Base-by-base conservation (phyloP, 331 rosid genomes). In the Malus hybrid region DNA sequence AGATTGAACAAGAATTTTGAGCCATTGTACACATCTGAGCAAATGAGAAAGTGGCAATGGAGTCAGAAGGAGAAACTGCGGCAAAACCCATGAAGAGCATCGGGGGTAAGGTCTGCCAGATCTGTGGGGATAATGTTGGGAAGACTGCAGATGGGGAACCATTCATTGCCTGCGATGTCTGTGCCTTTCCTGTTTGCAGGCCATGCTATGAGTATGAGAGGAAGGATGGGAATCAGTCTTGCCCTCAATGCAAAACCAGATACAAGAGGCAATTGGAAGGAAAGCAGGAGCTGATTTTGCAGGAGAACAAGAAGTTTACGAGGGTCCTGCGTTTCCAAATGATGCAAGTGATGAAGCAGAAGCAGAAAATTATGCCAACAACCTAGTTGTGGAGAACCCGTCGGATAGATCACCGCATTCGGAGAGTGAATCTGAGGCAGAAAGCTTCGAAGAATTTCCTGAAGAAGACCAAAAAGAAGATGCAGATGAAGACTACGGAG, bases 161-260 rank as follows among this genome's bases (percentile, higher is more conserved):
- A 5, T 94, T 94, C 74, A 77, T 76, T 69, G 99, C 99, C 9
- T 94, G 99, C 31, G 78, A 87, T 56, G 90, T 88, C 39, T 94
- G 99, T n/a, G 87, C 95, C 16, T 94, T 94, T 76, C 99, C 99
- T 32, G 99, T 94, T 31, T 94, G 99, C 81, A 78, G 97, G 82
- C 89, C 97, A 0, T 94, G 99, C 83, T 94, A 94, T 71, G 99
- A 94, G 84, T 94, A 94, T 27, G 99, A 94, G 81, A 86, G 99
- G 88, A 94, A 94, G 86, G 97, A 94, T 81, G 99, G 99, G 60
- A 94, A 90, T 65, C 95, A 88, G 85, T 92, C 97, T 67, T 94
- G 99, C 72, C 97, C 99, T 24, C 97, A 94, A 79, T 94, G 99
- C 87, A 94, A 94, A 87, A 92, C 97, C 76, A 89, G 85, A 81